Conservation (phyloP, 2,329 filamentous ascomycete genomes). For the Sporothrix dimorphospora region DNA sequence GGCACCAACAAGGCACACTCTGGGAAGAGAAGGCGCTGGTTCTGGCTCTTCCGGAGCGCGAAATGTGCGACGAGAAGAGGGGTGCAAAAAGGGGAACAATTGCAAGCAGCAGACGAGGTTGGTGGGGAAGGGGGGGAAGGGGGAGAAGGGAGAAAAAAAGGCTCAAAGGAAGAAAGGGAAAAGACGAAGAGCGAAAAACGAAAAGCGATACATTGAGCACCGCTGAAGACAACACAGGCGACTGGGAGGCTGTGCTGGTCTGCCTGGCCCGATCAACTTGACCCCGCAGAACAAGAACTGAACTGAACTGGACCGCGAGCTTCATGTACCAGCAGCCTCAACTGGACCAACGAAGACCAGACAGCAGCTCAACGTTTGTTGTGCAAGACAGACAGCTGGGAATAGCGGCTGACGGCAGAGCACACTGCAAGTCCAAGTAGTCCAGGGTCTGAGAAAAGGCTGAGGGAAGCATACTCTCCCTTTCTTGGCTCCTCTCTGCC, state of each 20-base stretch:
- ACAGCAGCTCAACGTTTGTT: not conserved
- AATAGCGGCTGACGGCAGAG: not conserved
- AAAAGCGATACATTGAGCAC: not conserved
- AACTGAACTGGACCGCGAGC: not conserved
- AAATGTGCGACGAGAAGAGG: not conserved
- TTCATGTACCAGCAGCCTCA: not conserved
- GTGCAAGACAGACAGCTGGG: not conserved
- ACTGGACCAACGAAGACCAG: not conserved
- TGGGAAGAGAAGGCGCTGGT: not conserved
- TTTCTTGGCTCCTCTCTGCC: conserved; percentile 16
- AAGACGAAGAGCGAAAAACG: not conserved
- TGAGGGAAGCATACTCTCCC: not conserved
- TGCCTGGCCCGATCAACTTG: not conserved
- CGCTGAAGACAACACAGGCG: not conserved
- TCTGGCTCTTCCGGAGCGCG: not conserved
- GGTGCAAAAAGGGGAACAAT: not conserved
- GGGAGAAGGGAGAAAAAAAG: not conserved
- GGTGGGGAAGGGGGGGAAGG: not conserved
- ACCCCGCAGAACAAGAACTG: not conserved
- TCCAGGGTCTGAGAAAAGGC: not conserved
- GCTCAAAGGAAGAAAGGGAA: not conserved
- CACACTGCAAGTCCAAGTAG: not conserved
- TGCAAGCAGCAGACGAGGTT: not conserved
- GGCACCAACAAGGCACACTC: conserved; percentile 26
- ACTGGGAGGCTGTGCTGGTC: conserved; percentile 11